Evolutionary conservation across 2,329 filamentous ascomycete genomes (phyloP), one percentile per base, ranked within the genome.

Genomic region (Zasmidium angulare): DNA sequence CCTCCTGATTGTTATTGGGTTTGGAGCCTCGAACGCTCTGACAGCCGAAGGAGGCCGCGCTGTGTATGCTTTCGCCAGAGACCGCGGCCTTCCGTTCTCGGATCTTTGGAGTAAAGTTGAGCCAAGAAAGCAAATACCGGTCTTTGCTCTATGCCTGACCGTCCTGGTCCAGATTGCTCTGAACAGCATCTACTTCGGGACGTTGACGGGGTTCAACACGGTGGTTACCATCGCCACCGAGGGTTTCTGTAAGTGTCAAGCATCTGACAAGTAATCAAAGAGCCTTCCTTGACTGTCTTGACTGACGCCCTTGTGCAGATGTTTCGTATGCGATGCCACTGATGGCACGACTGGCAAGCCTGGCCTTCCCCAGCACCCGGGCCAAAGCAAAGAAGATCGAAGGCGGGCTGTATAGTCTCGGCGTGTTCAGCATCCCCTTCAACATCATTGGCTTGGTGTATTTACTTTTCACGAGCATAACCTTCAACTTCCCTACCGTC

Each of bases 281-380:
- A 43, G 7, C 46, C 24, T 20, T 29, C 50, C 36, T 43, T 43
- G n/a, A 55, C 56, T 58, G 51, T 55, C 36, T 43, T 43, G n/a
- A 55, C 56, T 58, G 51, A 58, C 21, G 23, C 22, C 20, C 14
- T 11, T 26, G 7, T 17, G 23, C 55, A 63, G 61, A 85, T 63
- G 73, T 85, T 0, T 85, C 82, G 0, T 85, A 86, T 65, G 81
- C 82, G 11, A 81, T 84, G 72, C 82, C 82, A 0, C 74, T 86
- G 0, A 68, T 82, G 19, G 78, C 78, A 12, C 79, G 82, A 46
- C 74, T 85, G 22, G 72, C 48, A 12, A 60, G 53, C 82, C 23
- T 78, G 77, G 9, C 78, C 77, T 60, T 56, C 58, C 43, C 60
- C 11, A 50, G 53, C 46, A 53, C 46, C 3, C 46, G 56, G 73